These are phyloP conservation scores for Grosmannia huntii DNA, from an alignment of 2,329 filamentous ascomycete genomes.

Conservation along the genomic window DNA sequence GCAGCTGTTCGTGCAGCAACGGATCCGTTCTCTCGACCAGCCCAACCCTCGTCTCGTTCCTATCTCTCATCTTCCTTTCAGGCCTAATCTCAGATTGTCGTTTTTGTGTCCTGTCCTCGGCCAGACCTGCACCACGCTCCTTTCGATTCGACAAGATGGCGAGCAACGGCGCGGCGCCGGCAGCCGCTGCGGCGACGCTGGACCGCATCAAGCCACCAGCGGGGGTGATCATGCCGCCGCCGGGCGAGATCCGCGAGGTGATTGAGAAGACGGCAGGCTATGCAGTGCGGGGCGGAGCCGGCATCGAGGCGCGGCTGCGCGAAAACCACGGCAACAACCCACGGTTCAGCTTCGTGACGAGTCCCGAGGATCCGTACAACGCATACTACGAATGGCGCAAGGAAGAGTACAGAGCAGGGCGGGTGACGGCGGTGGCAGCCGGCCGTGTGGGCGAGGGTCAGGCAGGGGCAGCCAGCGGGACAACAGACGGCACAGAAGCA, in stretches of 20 bases:
- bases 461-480: conserved; percentile 23
- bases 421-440: conserved; percentile 66
- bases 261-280: conserved; percentile 95
- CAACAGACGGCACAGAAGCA: conserved; percentile 19
- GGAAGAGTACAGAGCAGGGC: conserved; percentile 69
- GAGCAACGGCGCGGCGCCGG: conserved; percentile 23
- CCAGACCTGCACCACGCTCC: not conserved
- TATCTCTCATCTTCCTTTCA: no score
- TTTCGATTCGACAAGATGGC: not conserved
- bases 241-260: conserved; percentile 63
- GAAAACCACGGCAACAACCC: conserved; percentile 72
- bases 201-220: conserved; percentile 66
- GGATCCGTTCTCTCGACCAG: no score
- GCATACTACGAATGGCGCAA: conserved; percentile 86
- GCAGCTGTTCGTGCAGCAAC: no score
- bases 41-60: no score
- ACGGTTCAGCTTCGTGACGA: conserved; percentile 88
- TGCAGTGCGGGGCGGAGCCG: conserved; percentile 54
- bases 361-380: conserved; percentile 68
- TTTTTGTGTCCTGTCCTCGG: not conserved
- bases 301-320: conserved; percentile 74
- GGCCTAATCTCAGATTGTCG: no score
- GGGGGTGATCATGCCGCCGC: conserved; percentile 79
- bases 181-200: conserved; percentile 33
- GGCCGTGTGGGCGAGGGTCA: conserved; percentile 56